Conservation (phyloP, 2,329 filamentous ascomycete genomes). For the Cladosporium sp. region DNA sequence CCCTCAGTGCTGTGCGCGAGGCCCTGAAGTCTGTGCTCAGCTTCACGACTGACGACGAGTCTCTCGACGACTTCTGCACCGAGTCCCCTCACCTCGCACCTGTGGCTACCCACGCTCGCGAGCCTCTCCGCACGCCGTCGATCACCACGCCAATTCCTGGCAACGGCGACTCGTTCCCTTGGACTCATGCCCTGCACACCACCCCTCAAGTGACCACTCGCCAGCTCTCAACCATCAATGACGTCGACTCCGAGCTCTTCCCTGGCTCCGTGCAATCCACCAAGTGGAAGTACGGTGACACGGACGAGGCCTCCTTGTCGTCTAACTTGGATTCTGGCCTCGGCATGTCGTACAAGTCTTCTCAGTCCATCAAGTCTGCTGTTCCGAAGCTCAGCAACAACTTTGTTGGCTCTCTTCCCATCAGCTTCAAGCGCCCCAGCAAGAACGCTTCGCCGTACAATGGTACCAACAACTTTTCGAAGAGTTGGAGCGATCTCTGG, state of each 20-base stretch:
- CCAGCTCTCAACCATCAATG: constrained; percentile 79
- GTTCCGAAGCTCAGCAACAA: constrained; percentile 57
- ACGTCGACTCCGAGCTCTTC: constrained; percentile 79
- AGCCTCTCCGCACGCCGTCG: constrained; percentile 91
- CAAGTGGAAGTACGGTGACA: constrained; percentile 66
- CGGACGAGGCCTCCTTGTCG: constrained; percentile 72
- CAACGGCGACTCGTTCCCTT: constrained; percentile 75
- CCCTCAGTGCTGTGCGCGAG: constrained; percentile 68
- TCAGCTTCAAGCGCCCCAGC: constrained; percentile 48
- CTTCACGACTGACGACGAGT: constrained; percentile 91
- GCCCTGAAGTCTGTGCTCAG: constrained; percentile 73
- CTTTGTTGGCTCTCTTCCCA: constrained; percentile 63
- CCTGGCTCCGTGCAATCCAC: constrained; percentile 63
- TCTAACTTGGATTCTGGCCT: constrained; percentile 80
- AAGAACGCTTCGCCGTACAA: constrained; percentile 50
- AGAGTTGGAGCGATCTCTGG: constrained; percentile 99
- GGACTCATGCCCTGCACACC: constrained; percentile 82
- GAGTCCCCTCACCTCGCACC: constrained; percentile 66
- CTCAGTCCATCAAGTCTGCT: constrained; percentile 37
- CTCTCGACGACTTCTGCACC: constrained; percentile 86
- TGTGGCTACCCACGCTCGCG: constrained; percentile 71
- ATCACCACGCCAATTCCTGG: constrained; percentile 81
- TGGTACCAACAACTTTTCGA: constrained; percentile 58
- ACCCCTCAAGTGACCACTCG: constrained; percentile 65
- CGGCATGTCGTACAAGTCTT: constrained; percentile 72